Conservation (phyloP, 768 basidiomycete species). For the Phanerochaete carnosa region DNA sequence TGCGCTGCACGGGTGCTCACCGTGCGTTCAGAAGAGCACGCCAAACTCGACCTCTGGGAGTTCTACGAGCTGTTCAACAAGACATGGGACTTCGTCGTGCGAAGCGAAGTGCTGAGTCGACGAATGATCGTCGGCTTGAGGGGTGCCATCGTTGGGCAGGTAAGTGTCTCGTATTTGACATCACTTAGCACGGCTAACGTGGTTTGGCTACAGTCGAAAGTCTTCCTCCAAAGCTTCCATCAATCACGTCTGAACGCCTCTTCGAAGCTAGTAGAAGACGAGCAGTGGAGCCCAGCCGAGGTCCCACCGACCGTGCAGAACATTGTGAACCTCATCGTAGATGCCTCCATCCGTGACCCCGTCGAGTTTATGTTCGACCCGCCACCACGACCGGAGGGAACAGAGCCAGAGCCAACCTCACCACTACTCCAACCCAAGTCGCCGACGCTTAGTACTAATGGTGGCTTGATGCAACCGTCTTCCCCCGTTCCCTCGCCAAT, state of each 20-base stretch:
- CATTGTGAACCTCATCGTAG: constrained; percentile 69
- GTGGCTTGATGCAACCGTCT: constrained; percentile 10
- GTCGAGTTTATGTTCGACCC: constrained; percentile 52
- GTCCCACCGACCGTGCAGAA: constrained; percentile 65
- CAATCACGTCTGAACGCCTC: constrained; percentile 72
- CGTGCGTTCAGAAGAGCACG: constrained; percentile 76
- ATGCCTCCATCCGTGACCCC: constrained; percentile 80
- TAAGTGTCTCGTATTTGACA: constrained; percentile 20
- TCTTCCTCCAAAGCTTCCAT: constrained; percentile 86
- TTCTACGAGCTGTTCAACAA: constrained; percentile 82
- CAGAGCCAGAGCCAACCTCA: constrained; percentile 20
- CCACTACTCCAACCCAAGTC: constrained; percentile 19
- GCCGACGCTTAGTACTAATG: constrained; percentile 16
- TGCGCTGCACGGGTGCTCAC: constrained; percentile 77
- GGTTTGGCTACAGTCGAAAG: constrained; percentile 62
- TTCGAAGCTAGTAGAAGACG: constrained; percentile 92
- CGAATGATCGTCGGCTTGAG: constrained; percentile 93
- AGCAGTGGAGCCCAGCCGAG: constrained; percentile 87
- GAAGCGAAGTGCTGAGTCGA: constrained; percentile 79
- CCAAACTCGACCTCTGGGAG: constrained; percentile 62
- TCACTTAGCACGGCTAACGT: not conserved
- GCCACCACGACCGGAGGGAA: constrained; percentile 17
- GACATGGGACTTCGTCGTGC: constrained; percentile 88
- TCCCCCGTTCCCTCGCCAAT: constrained; percentile 20
- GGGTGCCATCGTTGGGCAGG: constrained; percentile 83